phyloP scores from a whole-genome alignment of 2,329 filamentous ascomycete genomes.

The Westerdykella ornata region DNA sequence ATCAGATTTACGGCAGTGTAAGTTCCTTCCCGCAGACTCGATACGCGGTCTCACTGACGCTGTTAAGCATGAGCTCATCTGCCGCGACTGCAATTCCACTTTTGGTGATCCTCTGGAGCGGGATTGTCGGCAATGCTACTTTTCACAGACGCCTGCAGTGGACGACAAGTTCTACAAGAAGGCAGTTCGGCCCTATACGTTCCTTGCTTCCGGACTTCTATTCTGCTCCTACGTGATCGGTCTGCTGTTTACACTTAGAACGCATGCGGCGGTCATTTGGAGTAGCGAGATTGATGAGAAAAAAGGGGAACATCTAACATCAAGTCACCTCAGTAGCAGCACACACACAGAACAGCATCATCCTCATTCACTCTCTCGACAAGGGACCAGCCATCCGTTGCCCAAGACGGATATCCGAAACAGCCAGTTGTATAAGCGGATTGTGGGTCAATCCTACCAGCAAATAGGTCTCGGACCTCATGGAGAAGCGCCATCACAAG shows the following conservation, averaged over 20 bases:
- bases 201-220: slow-evolving; percentile 73
- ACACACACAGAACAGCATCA: slow-evolving; percentile 16
- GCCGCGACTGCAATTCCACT: slow-evolving; percentile 53
- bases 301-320: slow-evolving; percentile 31
- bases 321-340: slow-evolving; percentile 30
- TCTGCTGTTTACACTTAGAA: slow-evolving; percentile 89
- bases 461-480: slow-evolving; percentile 64
- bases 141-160: slow-evolving; percentile 76
- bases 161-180: slow-evolving; percentile 84
- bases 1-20: slow-evolving; percentile 93
- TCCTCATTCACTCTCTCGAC: slow-evolving; percentile 21
- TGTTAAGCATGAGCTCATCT: slow-evolving; percentile 77
- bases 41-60: slow-evolving; percentile 28
- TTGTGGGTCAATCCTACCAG: slow-evolving; percentile 81
- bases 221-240: slow-evolving; percentile 93
- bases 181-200: slow-evolving; percentile 89
- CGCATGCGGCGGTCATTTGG: slow-evolving; percentile 96
- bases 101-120: slow-evolving; percentile 45
- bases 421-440: slow-evolving; percentile 84
- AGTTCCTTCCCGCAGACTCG: slow-evolving; percentile 26
- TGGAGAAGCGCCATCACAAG: slow-evolving; percentile 43
- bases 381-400: slow-evolving; percentile 25
- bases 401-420: slow-evolving; percentile 64
- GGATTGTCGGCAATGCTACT: slow-evolving; percentile 91
- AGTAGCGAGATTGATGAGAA: slow-evolving; percentile 62